Base-by-base conservation (phyloP, 148 eudicot genomes). In the Mesembryanthemum crystallinum region DNA sequence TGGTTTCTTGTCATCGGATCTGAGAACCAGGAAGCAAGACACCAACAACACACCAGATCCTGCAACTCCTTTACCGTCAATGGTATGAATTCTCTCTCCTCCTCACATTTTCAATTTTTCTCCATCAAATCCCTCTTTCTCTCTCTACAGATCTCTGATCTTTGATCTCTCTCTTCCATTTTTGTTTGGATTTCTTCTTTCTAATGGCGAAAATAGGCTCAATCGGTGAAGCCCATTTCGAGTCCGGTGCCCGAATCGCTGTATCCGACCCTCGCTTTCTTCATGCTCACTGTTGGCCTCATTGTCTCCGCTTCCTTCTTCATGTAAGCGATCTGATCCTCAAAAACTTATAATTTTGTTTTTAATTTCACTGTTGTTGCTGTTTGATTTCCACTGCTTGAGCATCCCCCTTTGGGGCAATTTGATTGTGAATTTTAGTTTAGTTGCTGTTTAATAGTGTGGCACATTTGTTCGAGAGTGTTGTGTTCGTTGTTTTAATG, bases 241-340 rank as follows among this genome's bases (percentile, higher is more conserved):
- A 90, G 97, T 71, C 98, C 98, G 1, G 91, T 94, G 23, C 89
- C 97, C 0, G 86, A 66, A 9, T 85, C 85, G 72, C 67, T 86
- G 86, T 91, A 94, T 73, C 95, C 97, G 27, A 87, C 95, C 61
- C 86, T 94, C 25, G 84, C 98, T 24, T 83, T 87, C 70, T 71
- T 90, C 70, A 87, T 94, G 90, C 93, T 94, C 68, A 80, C 86
- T 0, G 37, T 88, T 14, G 98, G 98, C 23, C 93, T 94, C 27
- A 74, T 88, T 18, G 76, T 94, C 66, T 87, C 98, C 30, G 94
- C 97, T 64, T 88, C 95, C 23, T 94, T 94, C 87, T 94, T 94
- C 83, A 89, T 94, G 98, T 94, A 80, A 68, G 92, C 69, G 33
- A 33, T 76, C 85, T 75, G 33, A 45, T 72, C 61, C 12, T n/a